These are phyloP conservation scores for Hygrophorus pudorinus DNA, from an alignment of 768 basidiomycete species.

Conservation along the genomic window DNA sequence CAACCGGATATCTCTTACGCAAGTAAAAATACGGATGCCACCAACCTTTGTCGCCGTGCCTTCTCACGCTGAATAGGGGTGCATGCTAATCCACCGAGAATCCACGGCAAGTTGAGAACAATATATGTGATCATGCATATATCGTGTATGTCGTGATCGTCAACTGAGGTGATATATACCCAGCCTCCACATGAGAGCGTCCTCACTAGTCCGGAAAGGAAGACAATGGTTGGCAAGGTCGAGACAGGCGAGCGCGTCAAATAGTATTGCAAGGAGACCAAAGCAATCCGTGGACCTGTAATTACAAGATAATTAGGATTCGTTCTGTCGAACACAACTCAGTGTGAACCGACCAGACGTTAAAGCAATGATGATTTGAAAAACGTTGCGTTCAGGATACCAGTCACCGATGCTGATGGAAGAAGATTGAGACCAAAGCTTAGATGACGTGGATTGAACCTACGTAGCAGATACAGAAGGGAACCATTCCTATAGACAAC, in stretches of 20 bases:
- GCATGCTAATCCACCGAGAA: conserved; percentile 57
- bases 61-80: conserved; percentile 32
- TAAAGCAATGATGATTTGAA: conserved; percentile 81
- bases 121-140: conserved; percentile 85
- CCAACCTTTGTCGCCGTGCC: conserved; percentile 45
- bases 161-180: conserved; percentile 83
- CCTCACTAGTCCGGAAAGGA: conserved; percentile 54
- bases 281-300: conserved; percentile 65
- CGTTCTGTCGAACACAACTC: background rate
- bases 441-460: conserved; percentile 16
- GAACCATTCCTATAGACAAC: conserved; percentile 58
- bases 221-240: conserved; percentile 39
- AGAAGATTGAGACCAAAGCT: conserved; percentile 2
- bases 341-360: conserved; percentile 46
- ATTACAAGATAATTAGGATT: background rate
- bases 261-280: conserved; percentile 55
- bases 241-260: conserved; percentile 36
- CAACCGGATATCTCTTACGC: background rate
- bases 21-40: conserved; percentile 4
- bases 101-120: conserved; percentile 81
- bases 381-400: conserved; percentile 78
- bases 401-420: conserved; percentile 73
- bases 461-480: conserved; percentile 84
- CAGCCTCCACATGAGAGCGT: conserved; percentile 84
- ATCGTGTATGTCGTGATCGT: conserved; percentile 80